Evolutionary conservation across 2,329 filamentous ascomycete genomes (phyloP).

Genomic region (Colletotrichum paranaense): DNA sequence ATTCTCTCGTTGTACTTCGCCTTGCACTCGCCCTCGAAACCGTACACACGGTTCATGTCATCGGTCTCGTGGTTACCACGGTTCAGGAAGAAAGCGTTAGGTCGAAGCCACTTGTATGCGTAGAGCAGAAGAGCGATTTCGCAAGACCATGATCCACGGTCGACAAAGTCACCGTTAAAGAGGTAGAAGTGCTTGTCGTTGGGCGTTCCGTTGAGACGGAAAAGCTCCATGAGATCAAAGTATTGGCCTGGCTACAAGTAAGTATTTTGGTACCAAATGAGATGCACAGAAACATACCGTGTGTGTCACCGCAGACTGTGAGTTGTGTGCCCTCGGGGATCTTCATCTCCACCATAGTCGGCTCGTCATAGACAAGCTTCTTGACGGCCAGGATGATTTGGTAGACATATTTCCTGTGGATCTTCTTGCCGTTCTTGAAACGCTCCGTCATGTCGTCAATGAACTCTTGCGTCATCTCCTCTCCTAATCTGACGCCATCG

Average conservation of each 20-base stretch:
- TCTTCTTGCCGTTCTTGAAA: slow-evolving; percentile 95
- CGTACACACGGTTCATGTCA: slow-evolving; percentile 99
- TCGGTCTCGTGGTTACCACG: slow-evolving; percentile 98
- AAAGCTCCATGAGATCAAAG: slow-evolving; percentile 96
- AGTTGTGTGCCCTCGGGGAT: slow-evolving; percentile 82
- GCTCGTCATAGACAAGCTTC: slow-evolving; percentile 89
- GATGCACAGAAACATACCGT: slow-evolving; percentile 68
- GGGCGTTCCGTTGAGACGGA: slow-evolving; percentile 88
- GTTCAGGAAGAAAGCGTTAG: slow-evolving; percentile 92
- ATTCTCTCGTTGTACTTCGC: slow-evolving; percentile 96
- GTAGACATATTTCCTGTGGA: slow-evolving; percentile 97
- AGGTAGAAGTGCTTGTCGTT: slow-evolving; percentile 90
- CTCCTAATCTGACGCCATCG: slow-evolving; percentile 82
- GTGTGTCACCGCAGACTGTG: slow-evolving; percentile 97
- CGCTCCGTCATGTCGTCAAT: slow-evolving; percentile 96
- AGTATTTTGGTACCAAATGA: neutral
- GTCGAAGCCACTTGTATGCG: slow-evolving; percentile 95
- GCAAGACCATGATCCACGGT: slow-evolving; percentile 97
- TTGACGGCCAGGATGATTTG: slow-evolving; percentile 93
- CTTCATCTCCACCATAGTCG: slow-evolving; percentile 95
- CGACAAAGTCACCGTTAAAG: slow-evolving; percentile 99
- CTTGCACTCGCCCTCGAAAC: slow-evolving; percentile 98
- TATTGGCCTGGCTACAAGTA: slow-evolving; percentile 75
- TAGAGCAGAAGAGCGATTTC: slow-evolving; percentile 95
- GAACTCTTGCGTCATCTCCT: slow-evolving; percentile 95